Conservation (phyloP, 768 basidiomycete species). For the Amanita pseudoporphyria region DNA sequence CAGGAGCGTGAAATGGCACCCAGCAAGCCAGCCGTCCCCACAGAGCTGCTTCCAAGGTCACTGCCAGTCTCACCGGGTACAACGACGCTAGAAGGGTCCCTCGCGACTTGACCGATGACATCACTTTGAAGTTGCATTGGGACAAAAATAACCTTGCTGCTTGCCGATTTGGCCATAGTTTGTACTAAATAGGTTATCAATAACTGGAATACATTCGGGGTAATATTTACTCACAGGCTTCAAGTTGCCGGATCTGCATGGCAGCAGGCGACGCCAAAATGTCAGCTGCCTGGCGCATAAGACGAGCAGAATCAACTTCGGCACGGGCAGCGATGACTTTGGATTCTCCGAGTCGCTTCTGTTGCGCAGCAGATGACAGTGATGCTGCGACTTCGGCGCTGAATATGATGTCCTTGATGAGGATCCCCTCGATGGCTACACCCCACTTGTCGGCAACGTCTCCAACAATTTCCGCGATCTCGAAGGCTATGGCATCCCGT, state of each 20-base stretch:
- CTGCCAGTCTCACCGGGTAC: constrained; percentile 32
- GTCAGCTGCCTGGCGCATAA: constrained; percentile 97
- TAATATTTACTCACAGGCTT: constrained; percentile 47
- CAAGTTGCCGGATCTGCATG: constrained; percentile 96
- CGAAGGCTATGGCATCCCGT: constrained; percentile 91
- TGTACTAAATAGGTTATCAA: constrained; percentile 40
- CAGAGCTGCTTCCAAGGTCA: constrained; percentile 25
- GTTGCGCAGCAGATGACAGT: constrained; percentile 90
- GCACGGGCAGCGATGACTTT: constrained; percentile 96
- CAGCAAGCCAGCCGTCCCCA: constrained; percentile 43
- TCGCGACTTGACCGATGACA: constrained; percentile 40
- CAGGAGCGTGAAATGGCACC: constrained; percentile 39
- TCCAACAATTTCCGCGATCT: constrained; percentile 94
- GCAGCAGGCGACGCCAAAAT: constrained; percentile 91
- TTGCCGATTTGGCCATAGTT: constrained; percentile 86
- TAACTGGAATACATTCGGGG: not conserved
- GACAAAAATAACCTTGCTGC: constrained; percentile 89
- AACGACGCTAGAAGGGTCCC: constrained; percentile 12
- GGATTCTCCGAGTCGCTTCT: constrained; percentile 93
- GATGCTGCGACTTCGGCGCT: constrained; percentile 83
- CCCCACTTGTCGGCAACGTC: constrained; percentile 95
- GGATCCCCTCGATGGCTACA: constrained; percentile 91
- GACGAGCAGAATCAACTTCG: constrained; percentile 88
- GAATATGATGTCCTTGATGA: constrained; percentile 94
- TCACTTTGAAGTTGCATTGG: constrained; percentile 87